Evolutionary conservation across 495 filamentous ascomycete genomes (phyloP), one percentile per base, ranked within the genome.

Genomic region (Penicillium alfredii): DNA sequence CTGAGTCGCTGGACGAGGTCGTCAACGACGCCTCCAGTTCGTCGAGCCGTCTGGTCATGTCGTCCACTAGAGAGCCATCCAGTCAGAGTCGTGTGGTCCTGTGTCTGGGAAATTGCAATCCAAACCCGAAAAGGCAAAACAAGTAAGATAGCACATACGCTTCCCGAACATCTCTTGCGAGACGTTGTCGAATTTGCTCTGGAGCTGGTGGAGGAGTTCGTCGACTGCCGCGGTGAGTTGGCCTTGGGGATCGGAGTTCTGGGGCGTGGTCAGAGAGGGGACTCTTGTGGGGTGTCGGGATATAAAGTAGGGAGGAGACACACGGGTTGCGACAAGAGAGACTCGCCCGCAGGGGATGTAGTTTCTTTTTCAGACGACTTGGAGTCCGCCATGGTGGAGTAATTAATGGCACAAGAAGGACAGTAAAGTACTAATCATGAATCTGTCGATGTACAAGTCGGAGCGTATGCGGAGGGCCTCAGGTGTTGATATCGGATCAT

Each of bases 11-110:
- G 4, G 30, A 29, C 2, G 44, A 38, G 21, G 51, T 38, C 12
- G 45, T 51, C 21, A 68, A 42, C 23, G 81, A 80, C 26, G 82
- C 71, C 60, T 97, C 90, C 21, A 97, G 75, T 32, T 82, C 85
- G 55, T 97, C 90, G 4, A 97, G 63, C 11, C 90, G 82, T 41
- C 81, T 72, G 8, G 86, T 81, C 90, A 97, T 96, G 37, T 95
- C 92, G 50, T 97, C 90, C 80, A 97, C 88, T 95, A 44, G 19
- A 23, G 27, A 10, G 23, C 13, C 25, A n/a, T n/a, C n/a, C n/a
- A n/a, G n/a, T n/a, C n/a, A n/a, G n/a, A n/a, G n/a, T n/a, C n/a
- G n/a, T n/a, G n/a, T n/a, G n/a, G n/a, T n/a, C n/a, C n/a, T n/a
- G n/a, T n/a, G n/a, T n/a, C n/a, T n/a, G n/a, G n/a, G n/a, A n/a